phyloP scores from a whole-genome alignment of 805 yeast species.

The Maudiozyma pseudohumilis region DNA sequence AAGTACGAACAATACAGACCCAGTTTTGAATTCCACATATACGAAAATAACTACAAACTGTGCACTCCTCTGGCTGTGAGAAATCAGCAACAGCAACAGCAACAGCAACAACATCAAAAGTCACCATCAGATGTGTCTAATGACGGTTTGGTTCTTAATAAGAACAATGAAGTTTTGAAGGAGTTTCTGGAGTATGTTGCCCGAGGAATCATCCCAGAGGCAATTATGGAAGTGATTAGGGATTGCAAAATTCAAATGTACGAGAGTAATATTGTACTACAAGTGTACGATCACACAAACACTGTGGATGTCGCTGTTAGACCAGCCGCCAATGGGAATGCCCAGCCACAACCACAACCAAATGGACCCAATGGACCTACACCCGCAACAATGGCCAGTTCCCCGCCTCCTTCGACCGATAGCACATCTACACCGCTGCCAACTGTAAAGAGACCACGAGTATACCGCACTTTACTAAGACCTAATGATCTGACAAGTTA shows the following conservation, averaged over 20 bases:
- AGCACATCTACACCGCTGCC: background rate
- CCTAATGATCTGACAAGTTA: slow-evolving; percentile 76
- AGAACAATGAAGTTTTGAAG: slow-evolving; percentile 64
- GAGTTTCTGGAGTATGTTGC: slow-evolving; percentile 74
- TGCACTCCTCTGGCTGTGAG: slow-evolving; percentile 52
- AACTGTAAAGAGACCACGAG: slow-evolving; percentile 43
- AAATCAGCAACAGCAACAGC: slow-evolving; percentile 23
- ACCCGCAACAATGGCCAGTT: background rate
- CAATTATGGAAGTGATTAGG: slow-evolving; percentile 77
- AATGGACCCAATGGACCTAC: background rate
- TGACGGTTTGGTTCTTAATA: slow-evolving; percentile 72
- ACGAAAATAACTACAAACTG: slow-evolving; percentile 83
- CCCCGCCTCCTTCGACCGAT: background rate
- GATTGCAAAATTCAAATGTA: slow-evolving; percentile 79
- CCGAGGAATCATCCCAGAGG: slow-evolving; percentile 76
- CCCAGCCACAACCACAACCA: background rate
- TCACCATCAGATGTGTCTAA: slow-evolving; percentile 28
- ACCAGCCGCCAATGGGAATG: background rate
- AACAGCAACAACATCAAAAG: slow-evolving; percentile 22
- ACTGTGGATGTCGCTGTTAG: slow-evolving; percentile 25
- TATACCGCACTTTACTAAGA: slow-evolving; percentile 64
- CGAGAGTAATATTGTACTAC: slow-evolving; percentile 82
- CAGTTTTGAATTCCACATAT: slow-evolving; percentile 80
- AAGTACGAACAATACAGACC: slow-evolving; percentile 73
- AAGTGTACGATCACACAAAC: slow-evolving; percentile 77